These are phyloP conservation scores for Tilletia caries DNA, from an alignment of 1,284 basidiomycete genomes.

Conservation along the genomic window DNA sequence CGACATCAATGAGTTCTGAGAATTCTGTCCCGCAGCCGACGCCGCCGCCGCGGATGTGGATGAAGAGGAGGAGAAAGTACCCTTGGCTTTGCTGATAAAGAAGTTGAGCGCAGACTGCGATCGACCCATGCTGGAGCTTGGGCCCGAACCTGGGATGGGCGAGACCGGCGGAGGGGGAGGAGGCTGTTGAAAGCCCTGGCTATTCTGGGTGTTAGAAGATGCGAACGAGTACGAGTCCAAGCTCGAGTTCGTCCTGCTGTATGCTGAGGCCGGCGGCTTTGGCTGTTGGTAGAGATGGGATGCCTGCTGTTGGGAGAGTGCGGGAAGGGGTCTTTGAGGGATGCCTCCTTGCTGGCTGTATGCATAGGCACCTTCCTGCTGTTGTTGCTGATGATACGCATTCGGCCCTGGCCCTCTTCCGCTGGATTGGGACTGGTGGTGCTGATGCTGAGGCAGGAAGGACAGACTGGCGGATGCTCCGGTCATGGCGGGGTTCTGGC, in stretches of 20 bases:
- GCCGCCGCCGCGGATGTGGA: conserved; percentile 12
- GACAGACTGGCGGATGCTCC: neutral
- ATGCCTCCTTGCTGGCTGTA: conserved; percentile 1
- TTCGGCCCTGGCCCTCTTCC: neutral
- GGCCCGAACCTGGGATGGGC: neutral
- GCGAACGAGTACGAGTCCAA: neutral
- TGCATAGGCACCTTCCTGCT: neutral
- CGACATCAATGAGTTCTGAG: neutral
- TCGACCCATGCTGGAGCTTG: conserved; percentile 27
- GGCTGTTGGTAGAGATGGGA: neutral
- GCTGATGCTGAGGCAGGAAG: conserved; percentile 1
- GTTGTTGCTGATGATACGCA: conserved; percentile 13
- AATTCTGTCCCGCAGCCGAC: neutral
- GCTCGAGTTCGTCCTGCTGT: too few species aligned
- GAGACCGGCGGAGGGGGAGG: neutral
- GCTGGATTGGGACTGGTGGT: neutral
- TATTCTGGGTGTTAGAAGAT: neutral
- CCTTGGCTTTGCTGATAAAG: conserved; percentile 44
- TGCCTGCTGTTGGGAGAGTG: neutral
- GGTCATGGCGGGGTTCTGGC: neutral
- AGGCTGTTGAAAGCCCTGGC: conserved; percentile 4
- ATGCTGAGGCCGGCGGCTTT: too few species aligned
- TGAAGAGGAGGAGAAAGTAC: conserved; percentile 35
- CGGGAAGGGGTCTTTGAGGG: conserved; percentile 8
- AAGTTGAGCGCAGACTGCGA: conserved; percentile 48